Evolutionary conservation across 306 rosid genomes (phyloP).

Genomic region (Castanospermum australe): DNA sequence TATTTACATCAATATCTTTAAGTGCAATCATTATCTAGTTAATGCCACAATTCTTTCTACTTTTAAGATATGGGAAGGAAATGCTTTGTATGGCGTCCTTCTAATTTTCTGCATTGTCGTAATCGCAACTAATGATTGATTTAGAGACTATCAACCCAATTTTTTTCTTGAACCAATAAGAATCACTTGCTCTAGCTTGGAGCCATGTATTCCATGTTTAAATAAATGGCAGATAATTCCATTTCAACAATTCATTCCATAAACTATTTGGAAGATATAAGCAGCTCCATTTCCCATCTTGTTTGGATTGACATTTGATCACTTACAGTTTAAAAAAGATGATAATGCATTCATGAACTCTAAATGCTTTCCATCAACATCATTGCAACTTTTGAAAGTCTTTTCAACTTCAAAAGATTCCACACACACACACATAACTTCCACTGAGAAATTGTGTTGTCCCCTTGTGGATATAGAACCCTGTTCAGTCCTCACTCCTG

Average conservation of each 20-base stretch:
- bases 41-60: background rate
- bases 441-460: constrained; percentile 23
- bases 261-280: background rate
- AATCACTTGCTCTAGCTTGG: background rate
- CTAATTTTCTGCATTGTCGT: background rate
- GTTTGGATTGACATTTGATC: constrained; percentile 20
- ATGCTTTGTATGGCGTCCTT: background rate
- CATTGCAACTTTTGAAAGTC: constrained; percentile 43
- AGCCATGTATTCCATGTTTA: background rate
- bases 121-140: background rate
- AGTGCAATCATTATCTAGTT: constrained; percentile 7
- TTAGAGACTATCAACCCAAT: background rate
- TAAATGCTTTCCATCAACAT: constrained; percentile 26
- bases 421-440: constrained; percentile 25
- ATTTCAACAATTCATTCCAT: background rate
- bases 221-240: background rate
- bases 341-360: constrained; percentile 3
- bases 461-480: background rate
- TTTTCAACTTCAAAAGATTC: constrained; percentile 26
- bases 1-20: constrained; percentile 6
- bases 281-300: background rate
- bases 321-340: background rate
- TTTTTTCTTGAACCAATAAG: background rate
- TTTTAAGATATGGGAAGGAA: background rate
- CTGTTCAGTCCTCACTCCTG: background rate